phyloP scores from a whole-genome alignment of 1,139 yeast genomes.

The Suhomyces maxii region DNA sequence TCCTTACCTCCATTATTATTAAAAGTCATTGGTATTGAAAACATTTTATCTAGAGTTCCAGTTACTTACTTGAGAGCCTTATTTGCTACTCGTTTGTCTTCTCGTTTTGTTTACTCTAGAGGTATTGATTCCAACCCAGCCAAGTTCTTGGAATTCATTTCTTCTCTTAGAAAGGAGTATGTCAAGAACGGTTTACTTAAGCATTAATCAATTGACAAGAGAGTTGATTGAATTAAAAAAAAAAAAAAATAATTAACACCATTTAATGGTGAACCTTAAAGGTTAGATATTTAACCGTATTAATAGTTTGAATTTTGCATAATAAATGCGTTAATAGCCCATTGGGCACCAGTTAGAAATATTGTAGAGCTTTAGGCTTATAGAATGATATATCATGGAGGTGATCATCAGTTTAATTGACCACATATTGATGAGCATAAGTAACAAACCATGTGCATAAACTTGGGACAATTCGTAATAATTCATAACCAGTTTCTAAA shows the following conservation, averaged over 20 bases:
- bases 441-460: too few relatives aligned
- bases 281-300: too few relatives aligned
- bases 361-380: too few relatives aligned
- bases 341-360: not conserved
- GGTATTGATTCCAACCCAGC: constrained; percentile 87
- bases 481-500: too few relatives aligned
- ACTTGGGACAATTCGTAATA: too few relatives aligned
- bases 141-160: constrained; percentile 72
- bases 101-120: constrained; percentile 82
- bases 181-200: constrained; percentile 30
- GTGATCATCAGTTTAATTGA: too few relatives aligned
- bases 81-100: constrained; percentile 87
- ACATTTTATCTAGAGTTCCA: constrained; percentile 77
- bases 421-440: too few relatives aligned
- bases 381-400: too few relatives aligned
- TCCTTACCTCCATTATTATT: constrained; percentile 79
- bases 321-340: not conserved
- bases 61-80: constrained; percentile 84
- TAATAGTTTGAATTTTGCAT: not conserved
- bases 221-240: not conserved
- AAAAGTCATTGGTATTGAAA: constrained; percentile 71
- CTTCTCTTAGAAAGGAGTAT: constrained; percentile 44
- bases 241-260: not conserved
- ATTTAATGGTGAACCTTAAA: not conserved
- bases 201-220: constrained; percentile 6